phyloP scores from a whole-genome alignment of 805 yeast species.

The Kuraishia ogatae region DNA sequence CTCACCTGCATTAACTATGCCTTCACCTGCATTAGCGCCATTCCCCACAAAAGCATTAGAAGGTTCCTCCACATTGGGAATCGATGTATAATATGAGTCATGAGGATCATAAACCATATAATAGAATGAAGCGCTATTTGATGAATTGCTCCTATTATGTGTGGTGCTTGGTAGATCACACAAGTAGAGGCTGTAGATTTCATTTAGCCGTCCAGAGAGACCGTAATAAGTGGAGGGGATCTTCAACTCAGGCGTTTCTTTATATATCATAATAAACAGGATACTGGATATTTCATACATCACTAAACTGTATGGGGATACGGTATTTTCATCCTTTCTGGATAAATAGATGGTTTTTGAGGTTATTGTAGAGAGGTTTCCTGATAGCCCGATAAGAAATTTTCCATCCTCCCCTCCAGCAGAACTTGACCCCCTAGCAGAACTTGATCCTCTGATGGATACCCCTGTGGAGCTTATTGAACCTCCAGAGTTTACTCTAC shows the following conservation, averaged over 20 bases:
- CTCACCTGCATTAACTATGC: not conserved
- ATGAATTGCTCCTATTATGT: not conserved
- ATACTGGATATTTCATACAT: conserved; percentile 23
- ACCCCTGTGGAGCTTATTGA: too few species aligned
- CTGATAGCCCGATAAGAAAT: not conserved
- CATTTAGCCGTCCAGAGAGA: not conserved
- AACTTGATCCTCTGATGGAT: too few species aligned
- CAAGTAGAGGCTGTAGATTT: not conserved
- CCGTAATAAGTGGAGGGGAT: not conserved
- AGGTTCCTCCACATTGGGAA: too few species aligned
- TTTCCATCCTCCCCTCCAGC: too few species aligned
- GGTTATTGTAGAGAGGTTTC: too few species aligned
- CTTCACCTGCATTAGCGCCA: not conserved
- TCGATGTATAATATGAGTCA: not conserved
- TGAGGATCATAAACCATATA: not conserved
- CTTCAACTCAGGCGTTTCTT: not conserved
- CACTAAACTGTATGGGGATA: conserved; percentile 10
- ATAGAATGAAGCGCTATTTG: not conserved
- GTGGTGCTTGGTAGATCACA: not conserved
- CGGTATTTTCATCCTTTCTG: conserved; percentile 16
- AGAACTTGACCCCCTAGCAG: too few species aligned
- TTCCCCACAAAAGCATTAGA: not conserved
- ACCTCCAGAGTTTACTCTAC: too few species aligned
- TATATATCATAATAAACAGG: conserved; percentile 14
- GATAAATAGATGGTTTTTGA: conserved; percentile 11